A percentile compares a stretch with the other conserved stretches of the same genome.
These are phyloP conservation scores for Termitomyces sp. DNA, from an alignment of 768 basidiomycete genomes.

Conservation along the genomic window DNA sequence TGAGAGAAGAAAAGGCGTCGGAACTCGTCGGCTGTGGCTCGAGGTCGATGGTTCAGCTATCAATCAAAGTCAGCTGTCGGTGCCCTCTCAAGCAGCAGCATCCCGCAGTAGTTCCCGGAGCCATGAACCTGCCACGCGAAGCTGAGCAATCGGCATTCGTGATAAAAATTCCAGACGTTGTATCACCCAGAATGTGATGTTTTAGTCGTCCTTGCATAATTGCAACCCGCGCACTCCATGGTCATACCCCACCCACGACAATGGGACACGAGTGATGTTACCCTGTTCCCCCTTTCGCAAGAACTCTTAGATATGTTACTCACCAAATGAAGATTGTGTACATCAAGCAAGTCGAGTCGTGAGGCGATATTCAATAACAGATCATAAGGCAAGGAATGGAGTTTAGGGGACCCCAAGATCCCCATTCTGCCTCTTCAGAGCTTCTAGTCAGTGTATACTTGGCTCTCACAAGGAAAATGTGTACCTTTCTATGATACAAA, in stretches of 20 bases:
- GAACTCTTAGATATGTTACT: slow-evolving; percentile 19
- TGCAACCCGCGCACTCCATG: neutral
- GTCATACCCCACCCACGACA: neutral
- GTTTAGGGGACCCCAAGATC: slow-evolving; percentile 7
- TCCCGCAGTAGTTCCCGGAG: neutral
- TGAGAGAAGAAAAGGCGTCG: neutral
- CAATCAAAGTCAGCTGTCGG: neutral
- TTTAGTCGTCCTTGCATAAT: neutral
- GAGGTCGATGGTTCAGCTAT: neutral
- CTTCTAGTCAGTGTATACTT: neutral
- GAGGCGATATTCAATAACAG: slow-evolving; percentile 62
- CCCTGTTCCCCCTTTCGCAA: neutral
- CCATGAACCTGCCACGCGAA: too few species aligned
- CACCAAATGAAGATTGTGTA: slow-evolving; percentile 58
- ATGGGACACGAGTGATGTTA: neutral
- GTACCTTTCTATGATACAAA: neutral
- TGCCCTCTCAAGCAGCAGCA: neutral
- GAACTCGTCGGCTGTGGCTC: neutral
- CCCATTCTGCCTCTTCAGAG: neutral
- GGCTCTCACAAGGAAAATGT: too few species aligned
- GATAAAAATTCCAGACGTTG: too few species aligned
- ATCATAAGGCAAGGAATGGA: slow-evolving; percentile 59
- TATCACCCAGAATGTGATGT: neutral
- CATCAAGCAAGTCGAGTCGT: slow-evolving; percentile 55
- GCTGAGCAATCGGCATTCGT: neutral